Evolutionary conservation across 2,329 filamentous ascomycete genomes (phyloP).

Genomic region (Myriosclerotinia scirpicola): DNA sequence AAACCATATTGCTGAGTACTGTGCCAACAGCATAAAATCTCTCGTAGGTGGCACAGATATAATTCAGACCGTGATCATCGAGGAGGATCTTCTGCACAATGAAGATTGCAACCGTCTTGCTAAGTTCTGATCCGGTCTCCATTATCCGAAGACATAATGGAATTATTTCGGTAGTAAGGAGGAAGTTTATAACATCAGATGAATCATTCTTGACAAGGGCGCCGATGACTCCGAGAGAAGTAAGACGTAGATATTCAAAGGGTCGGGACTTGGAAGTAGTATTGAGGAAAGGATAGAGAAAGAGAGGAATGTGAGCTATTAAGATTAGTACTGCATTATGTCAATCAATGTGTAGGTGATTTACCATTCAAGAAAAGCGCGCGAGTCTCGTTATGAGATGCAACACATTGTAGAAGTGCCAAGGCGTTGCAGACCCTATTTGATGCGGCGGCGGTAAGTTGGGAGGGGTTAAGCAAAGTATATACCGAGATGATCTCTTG

Average conservation of each 20-base stretch:
- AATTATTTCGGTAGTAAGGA: slow-evolving; percentile 97
- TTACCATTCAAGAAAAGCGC: slow-evolving; percentile 90
- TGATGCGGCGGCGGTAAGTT: slow-evolving; percentile 94
- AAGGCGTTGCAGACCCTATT: slow-evolving; percentile 98
- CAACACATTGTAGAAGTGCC: slow-evolving; percentile 92
- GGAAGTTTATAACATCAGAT: slow-evolving; percentile 97
- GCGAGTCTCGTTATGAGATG: slow-evolving; percentile 94
- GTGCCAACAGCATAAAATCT: slow-evolving; percentile 97
- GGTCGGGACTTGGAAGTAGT: slow-evolving; percentile 97
- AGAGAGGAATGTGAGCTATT: slow-evolving; percentile 94
- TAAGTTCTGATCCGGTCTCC: slow-evolving; percentile 97
- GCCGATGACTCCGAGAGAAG: slow-evolving; percentile 93
- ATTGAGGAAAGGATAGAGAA: slow-evolving; percentile 97
- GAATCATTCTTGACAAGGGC: slow-evolving; percentile 98
- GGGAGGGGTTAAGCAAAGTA: slow-evolving; percentile 91
- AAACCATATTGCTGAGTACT: slow-evolving; percentile 98
- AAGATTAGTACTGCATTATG: slow-evolving; percentile 27
- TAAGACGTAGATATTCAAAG: slow-evolving; percentile 95
- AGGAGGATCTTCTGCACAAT: slow-evolving; percentile 99
- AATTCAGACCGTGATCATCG: slow-evolving; percentile 93
- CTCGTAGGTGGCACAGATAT: slow-evolving; percentile 98
- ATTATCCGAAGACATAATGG: slow-evolving; percentile 96
- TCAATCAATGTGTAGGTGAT: slow-evolving; percentile 31
- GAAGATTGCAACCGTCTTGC: slow-evolving; percentile 98
- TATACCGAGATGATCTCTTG: slow-evolving; percentile 99